Percentiles rank a stretch among this genome's conserved stretches.
Conservation (phyloP, 164 flowering plant species). For the Magnolia officinalis region DNA sequence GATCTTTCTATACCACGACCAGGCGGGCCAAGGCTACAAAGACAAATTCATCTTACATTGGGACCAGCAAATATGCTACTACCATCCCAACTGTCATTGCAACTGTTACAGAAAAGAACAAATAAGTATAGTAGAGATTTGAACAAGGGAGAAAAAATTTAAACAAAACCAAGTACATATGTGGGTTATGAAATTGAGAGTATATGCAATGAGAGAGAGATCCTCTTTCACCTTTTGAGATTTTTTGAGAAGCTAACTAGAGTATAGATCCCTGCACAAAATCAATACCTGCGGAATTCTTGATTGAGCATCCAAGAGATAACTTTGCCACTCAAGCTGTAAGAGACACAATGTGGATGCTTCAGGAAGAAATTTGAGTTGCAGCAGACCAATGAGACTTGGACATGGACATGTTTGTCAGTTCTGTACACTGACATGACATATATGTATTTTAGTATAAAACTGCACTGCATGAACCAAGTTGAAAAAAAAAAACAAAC, state of each 20-base stretch:
- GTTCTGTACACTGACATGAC: neutral
- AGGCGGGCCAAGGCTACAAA: too few relatives aligned
- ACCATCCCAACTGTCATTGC: neutral
- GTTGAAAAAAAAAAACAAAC: too few relatives aligned
- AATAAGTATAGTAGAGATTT: too few relatives aligned
- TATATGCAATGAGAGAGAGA: too few relatives aligned
- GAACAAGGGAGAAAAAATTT: neutral
- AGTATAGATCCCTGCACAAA: too few relatives aligned
- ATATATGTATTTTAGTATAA: neutral
- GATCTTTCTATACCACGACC: too few relatives aligned
- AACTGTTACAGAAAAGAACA: too few relatives aligned
- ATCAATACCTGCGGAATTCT: too few relatives aligned
- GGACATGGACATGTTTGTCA: neutral
- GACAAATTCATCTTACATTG: too few relatives aligned
- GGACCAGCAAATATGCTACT: too few relatives aligned
- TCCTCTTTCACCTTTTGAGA: too few relatives aligned
- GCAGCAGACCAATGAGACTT: neutral
- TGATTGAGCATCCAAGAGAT: neutral
- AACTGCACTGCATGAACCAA: neutral
- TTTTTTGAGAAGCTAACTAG: too few relatives aligned
- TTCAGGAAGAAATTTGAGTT: neutral
- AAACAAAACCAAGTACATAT: constrained; percentile 5
- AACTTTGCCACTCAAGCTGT: neutral
- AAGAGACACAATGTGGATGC: neutral
- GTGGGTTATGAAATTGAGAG: neutral